These are phyloP conservation scores for Lonicera japonica DNA, from an alignment of 129 eudicot genomes.

Conservation along the genomic window DNA sequence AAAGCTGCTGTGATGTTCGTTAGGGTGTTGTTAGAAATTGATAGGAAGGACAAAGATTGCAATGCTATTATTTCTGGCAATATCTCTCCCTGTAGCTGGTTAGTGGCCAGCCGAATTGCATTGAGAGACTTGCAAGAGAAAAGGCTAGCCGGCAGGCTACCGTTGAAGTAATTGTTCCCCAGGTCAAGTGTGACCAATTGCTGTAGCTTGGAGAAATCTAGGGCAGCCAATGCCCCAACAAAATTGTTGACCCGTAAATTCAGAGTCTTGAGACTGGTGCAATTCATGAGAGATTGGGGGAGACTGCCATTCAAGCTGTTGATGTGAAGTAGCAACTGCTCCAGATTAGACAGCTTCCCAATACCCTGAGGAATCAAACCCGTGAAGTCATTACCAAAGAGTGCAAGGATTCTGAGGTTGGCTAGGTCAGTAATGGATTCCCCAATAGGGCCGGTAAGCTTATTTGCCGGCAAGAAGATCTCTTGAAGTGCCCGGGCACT, in stretches of 20 bases:
- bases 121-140: constrained; percentile 47
- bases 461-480: constrained; percentile 41
- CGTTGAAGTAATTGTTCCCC: constrained; percentile 49
- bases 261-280: constrained; percentile 40
- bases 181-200: constrained; percentile 47
- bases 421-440: constrained; percentile 29
- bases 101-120: constrained; percentile 46
- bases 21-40: constrained; percentile 55
- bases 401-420: constrained; percentile 34
- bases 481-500: constrained; percentile 19
- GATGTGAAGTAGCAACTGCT: constrained; percentile 56
- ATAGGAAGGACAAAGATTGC: constrained; percentile 50
- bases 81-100: constrained; percentile 41
- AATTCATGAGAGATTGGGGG: constrained; percentile 47
- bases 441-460: constrained; percentile 29
- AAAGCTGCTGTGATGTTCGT: constrained; percentile 47
- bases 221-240: constrained; percentile 36
- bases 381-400: constrained; percentile 34
- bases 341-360: constrained; percentile 45
- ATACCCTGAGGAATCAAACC: constrained; percentile 42
- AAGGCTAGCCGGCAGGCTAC: constrained; percentile 41
- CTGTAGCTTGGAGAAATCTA: constrained; percentile 54
- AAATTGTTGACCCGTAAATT: constrained; percentile 53
- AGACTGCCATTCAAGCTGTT: constrained; percentile 44
- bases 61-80: constrained; percentile 22